phyloP scores from a whole-genome alignment of 805 yeast species.

The Saturnispora besseyi region DNA sequence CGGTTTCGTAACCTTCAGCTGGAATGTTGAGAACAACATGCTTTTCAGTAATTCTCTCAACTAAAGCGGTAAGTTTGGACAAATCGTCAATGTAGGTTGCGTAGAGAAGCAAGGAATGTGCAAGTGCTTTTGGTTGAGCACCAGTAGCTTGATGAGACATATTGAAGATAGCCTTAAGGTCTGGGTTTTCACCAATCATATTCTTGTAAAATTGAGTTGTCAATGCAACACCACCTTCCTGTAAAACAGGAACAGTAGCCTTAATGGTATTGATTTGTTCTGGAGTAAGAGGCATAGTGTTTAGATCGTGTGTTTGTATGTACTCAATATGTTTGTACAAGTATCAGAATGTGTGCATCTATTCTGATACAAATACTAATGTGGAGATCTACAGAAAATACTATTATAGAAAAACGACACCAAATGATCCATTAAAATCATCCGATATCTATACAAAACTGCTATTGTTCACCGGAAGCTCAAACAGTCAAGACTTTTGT shows the following conservation, averaged over 20 bases:
- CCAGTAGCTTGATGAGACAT: slow-evolving; percentile 44
- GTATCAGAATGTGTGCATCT: too few relatives aligned
- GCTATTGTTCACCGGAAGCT: too few relatives aligned
- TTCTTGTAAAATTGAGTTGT: slow-evolving; percentile 46
- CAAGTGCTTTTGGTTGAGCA: slow-evolving; percentile 56
- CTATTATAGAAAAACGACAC: too few relatives aligned
- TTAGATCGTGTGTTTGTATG: too few relatives aligned
- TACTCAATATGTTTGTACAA: too few relatives aligned
- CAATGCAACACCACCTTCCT: slow-evolving; percentile 44
- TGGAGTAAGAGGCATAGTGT: background rate
- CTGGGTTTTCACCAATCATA: slow-evolving; percentile 47
- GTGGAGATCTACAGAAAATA: too few relatives aligned
- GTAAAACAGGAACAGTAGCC: slow-evolving; percentile 38
- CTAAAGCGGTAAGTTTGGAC: slow-evolving; percentile 42
- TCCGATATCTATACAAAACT: too few relatives aligned
- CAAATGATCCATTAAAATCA: too few relatives aligned
- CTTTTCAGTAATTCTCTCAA: slow-evolving; percentile 51
- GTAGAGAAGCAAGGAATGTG: slow-evolving; percentile 50
- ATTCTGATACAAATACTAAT: too few relatives aligned
- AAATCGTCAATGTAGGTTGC: slow-evolving; percentile 57
- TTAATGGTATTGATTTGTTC: background rate
- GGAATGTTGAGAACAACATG: slow-evolving; percentile 56
- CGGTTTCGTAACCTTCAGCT: slow-evolving; percentile 60
- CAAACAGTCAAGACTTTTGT: too few relatives aligned
- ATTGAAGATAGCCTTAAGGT: slow-evolving; percentile 54